Evolutionary conservation across 768 basidiomycete species (phyloP).

Genomic region (Harrya chromipes): DNA sequence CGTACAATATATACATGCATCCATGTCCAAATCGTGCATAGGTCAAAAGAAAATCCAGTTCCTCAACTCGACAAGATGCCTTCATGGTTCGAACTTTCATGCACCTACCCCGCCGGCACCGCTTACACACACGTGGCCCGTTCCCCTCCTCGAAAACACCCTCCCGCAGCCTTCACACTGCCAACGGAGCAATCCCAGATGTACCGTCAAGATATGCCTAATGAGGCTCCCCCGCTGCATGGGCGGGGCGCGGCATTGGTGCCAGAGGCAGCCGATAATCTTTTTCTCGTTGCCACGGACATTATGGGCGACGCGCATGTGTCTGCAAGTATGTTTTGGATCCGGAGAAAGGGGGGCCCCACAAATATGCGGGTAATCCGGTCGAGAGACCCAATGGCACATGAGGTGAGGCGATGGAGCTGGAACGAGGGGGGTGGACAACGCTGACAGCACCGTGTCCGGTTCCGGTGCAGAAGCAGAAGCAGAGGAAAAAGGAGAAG

Average conservation of each 20-base stretch:
- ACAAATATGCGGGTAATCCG: slow-evolving; percentile 1
- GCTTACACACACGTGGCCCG: slow-evolving; percentile 9
- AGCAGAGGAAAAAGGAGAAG: background rate
- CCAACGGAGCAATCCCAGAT: slow-evolving; percentile 17
- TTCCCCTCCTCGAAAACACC: slow-evolving; percentile 19
- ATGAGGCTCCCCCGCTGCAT: slow-evolving; percentile 24
- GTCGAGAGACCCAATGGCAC: slow-evolving; percentile 12
- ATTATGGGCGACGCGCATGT: slow-evolving; percentile 15
- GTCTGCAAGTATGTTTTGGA: slow-evolving; percentile 5
- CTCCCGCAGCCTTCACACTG: slow-evolving; percentile 11
- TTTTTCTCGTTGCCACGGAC: slow-evolving; percentile 20
- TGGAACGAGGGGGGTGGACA: background rate
- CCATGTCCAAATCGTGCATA: background rate
- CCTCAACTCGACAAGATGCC: too few species aligned
- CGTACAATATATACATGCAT: background rate
- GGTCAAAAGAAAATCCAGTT: too few species aligned
- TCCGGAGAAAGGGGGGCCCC: slow-evolving; percentile 6
- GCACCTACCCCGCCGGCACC: background rate
- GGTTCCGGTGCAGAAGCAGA: background rate
- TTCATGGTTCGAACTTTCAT: background rate
- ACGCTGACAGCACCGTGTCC: too few species aligned
- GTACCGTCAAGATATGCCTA: slow-evolving; percentile 17
- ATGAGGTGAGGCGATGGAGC: background rate
- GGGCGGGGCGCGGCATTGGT: slow-evolving; percentile 9
- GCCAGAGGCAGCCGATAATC: slow-evolving; percentile 9